Conservation (phyloP, 129 eudicot species). For the Pittosporum tobira region DNA sequence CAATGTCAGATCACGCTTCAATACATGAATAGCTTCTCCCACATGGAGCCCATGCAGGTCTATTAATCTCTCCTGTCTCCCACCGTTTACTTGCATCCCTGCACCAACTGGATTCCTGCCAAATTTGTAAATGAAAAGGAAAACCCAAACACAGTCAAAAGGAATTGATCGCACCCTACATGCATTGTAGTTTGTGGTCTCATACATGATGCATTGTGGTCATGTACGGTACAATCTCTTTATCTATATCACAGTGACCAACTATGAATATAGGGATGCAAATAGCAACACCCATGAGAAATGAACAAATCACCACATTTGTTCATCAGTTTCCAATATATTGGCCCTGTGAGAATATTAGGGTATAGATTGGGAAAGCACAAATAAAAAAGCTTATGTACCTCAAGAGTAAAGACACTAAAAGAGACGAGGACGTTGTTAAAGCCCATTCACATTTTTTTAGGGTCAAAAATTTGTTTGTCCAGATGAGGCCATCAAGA, state of each 20-base stretch:
- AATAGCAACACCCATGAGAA: background rate
- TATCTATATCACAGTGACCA: too few relatives aligned
- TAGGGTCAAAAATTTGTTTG: background rate
- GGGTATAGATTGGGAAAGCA: too few relatives aligned
- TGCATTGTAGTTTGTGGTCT: too few relatives aligned
- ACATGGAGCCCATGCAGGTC: conserved; percentile 86
- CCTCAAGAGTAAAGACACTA: background rate
- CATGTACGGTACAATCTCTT: too few relatives aligned
- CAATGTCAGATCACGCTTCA: conserved; percentile 58
- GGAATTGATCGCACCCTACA: background rate
- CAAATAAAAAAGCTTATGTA: background rate
- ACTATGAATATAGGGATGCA: too few relatives aligned
- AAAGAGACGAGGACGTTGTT: background rate
- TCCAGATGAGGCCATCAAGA: background rate
- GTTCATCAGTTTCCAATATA: background rate
- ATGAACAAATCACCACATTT: background rate
- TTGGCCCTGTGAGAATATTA: background rate
- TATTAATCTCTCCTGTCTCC: conserved; percentile 66
- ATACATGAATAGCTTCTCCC: conserved; percentile 72
- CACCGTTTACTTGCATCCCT: conserved; percentile 42
- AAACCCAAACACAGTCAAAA: background rate
- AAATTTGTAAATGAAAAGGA: background rate
- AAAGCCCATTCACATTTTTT: background rate
- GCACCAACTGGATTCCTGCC: conserved; percentile 57
- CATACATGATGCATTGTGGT: too few relatives aligned